Evolutionary conservation across 1,284 basidiomycete species (phyloP).

Genomic region (Vanrija humicola): DNA sequence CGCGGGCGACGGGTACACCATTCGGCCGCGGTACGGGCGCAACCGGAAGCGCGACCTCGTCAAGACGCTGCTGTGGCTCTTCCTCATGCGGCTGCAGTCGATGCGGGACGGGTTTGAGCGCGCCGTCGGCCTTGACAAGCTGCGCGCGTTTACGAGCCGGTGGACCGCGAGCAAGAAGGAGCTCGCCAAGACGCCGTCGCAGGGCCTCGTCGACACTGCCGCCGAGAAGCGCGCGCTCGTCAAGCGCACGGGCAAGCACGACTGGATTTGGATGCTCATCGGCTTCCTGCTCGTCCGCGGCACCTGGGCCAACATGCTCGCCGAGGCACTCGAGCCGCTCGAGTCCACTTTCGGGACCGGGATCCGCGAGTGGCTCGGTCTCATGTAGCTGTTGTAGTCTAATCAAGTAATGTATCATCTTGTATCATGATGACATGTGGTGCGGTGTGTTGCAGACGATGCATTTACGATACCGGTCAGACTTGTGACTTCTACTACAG

Average conservation of each 20-base stretch:
- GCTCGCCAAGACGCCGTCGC: constrained; percentile 1
- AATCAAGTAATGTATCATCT: too few relatives aligned
- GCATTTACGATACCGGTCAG: too few relatives aligned
- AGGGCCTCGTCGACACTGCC: constrained; percentile 6
- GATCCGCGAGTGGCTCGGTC: too few relatives aligned
- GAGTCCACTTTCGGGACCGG: not conserved
- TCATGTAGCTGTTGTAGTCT: too few relatives aligned
- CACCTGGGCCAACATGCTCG: constrained; percentile 36
- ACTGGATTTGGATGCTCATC: constrained; percentile 47
- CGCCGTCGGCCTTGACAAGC: constrained; percentile 23
- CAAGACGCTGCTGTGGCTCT: constrained; percentile 48
- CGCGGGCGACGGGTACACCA: constrained; percentile 14
- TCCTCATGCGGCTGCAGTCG: constrained; percentile 43
- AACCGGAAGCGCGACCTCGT: constrained; percentile 47
- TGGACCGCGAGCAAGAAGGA: not conserved
- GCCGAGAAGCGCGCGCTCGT: constrained; percentile 5
- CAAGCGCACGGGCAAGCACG: constrained; percentile 11
- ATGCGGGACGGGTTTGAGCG: constrained; percentile 35
- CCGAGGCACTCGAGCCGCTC: constrained; percentile 28
- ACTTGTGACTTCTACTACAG: too few relatives aligned
- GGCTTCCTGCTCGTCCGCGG: constrained; percentile 43
- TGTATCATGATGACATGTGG: too few relatives aligned
- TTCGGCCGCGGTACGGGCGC: constrained; percentile 41
- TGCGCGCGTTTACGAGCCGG: constrained; percentile 5
- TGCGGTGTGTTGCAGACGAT: too few relatives aligned